Conservation (phyloP, 495 filamentous ascomycete species). For the Hypoxylon fragiforme region DNA sequence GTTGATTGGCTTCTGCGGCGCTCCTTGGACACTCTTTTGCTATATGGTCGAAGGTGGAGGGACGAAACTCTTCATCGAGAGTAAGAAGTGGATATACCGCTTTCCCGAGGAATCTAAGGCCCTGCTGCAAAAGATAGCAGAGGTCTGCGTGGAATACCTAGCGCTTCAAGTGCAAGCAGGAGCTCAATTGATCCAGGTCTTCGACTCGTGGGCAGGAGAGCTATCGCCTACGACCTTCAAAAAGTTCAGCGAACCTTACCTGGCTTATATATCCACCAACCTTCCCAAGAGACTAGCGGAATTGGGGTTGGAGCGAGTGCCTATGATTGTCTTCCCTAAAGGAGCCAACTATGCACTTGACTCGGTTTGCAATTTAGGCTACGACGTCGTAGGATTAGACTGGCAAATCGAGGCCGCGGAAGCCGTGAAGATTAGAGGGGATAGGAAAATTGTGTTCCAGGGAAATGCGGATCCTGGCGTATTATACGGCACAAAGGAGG, state of each 20-base stretch:
- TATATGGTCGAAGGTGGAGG: conserved; percentile 99
- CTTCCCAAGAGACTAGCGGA: conserved; percentile 72
- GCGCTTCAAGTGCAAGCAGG: conserved; percentile 90
- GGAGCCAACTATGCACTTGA: conserved; percentile 97
- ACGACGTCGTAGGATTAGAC: conserved; percentile 91
- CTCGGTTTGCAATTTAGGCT: conserved; percentile 81
- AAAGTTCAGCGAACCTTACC: conserved; percentile 81
- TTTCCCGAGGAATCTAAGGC: conserved; percentile 78
- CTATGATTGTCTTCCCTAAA: conserved; percentile 99
- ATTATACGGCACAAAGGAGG: conserved; percentile 78
- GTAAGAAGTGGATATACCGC: conserved; percentile 94
- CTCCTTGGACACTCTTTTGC: conserved; percentile 93
- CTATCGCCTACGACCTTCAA: conserved; percentile 82
- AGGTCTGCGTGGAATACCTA: conserved; percentile 90
- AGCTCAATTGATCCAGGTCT: conserved; percentile 93
- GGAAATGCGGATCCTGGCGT: conserved; percentile 95
- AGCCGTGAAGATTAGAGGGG: conserved; percentile 73
- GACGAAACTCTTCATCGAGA: conserved; percentile 86
- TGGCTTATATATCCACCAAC: conserved; percentile 77
- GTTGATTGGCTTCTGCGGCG: conserved; percentile 95
- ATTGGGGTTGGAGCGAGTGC: conserved; percentile 75
- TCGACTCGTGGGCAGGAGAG: conserved; percentile 97
- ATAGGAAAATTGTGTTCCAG: conserved; percentile 75
- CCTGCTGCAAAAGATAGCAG: conserved; percentile 85
- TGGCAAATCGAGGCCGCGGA: conserved; percentile 91